phyloP scores from a whole-genome alignment of 1,139 yeast species.

The Tardiomyces blankii region DNA sequence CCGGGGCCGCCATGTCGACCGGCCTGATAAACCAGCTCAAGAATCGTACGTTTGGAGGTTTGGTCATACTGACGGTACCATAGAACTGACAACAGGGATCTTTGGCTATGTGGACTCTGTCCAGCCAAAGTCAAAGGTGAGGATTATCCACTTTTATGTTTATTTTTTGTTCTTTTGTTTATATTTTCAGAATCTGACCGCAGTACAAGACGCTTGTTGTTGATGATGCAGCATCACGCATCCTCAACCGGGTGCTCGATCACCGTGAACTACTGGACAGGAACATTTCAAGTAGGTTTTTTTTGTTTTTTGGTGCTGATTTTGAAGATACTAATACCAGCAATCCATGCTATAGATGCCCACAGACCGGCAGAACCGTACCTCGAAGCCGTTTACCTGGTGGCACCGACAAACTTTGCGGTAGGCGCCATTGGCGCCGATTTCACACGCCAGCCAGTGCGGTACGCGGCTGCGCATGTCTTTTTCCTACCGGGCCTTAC shows the following conservation, averaged over 20 bases:
- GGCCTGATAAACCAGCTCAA: too few species aligned
- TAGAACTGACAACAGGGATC: too few species aligned
- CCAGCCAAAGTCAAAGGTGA: too few species aligned
- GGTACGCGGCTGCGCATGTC: conserved; percentile 48
- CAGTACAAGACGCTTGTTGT: conserved; percentile 32
- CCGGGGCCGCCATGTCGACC: too few species aligned
- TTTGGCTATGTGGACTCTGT: too few species aligned
- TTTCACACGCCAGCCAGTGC: conserved; percentile 38
- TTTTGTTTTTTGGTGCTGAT: too few species aligned
- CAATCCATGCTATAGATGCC: conserved; percentile 42
- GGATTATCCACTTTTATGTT: too few species aligned
- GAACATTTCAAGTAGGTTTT: conserved; percentile 19
- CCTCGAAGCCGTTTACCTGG: conserved; percentile 49
- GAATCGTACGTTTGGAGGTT: too few species aligned
- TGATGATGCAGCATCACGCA: conserved; percentile 27
- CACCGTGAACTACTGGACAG: conserved; percentile 30
- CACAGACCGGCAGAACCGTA: conserved; percentile 37
- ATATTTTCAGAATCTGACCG: too few species aligned
- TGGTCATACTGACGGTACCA: too few species aligned
- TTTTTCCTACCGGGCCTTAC: conserved; percentile 43
- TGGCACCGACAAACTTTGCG: conserved; percentile 43
- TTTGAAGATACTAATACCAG: conserved; percentile 10
- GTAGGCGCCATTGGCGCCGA: conserved; percentile 52
- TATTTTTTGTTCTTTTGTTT: too few species aligned
- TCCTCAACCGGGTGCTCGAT: conserved; percentile 27